These are phyloP conservation scores for Melaleuca quinquenervia DNA, from an alignment of 345 rosid species.

Conservation along the genomic window DNA sequence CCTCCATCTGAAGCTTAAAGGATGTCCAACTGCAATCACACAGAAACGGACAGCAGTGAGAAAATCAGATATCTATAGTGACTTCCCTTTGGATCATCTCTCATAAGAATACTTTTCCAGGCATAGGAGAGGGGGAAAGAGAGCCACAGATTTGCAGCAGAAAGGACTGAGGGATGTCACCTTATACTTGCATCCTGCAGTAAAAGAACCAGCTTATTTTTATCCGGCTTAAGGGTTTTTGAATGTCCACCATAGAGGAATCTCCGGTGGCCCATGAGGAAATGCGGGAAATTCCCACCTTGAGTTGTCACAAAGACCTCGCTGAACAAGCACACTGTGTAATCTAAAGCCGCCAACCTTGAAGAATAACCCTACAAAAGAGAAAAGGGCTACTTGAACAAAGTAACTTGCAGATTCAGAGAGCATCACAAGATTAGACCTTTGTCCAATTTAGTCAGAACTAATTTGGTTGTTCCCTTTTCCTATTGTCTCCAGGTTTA, in stretches of 20 bases:
- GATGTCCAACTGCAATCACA: constrained; percentile 60
- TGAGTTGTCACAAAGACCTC: constrained; percentile 92
- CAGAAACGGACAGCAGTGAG: neutral
- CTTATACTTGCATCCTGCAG: constrained; percentile 70
- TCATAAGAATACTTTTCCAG: neutral
- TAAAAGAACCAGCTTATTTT: constrained; percentile 64
- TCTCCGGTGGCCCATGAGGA: constrained; percentile 91
- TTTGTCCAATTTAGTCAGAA: neutral
- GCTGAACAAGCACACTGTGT: constrained; percentile 75
- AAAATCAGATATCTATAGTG: neutral
- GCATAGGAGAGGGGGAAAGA: neutral
- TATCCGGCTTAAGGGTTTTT: constrained; percentile 79
- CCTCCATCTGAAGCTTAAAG: constrained; percentile 55
- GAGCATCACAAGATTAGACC: neutral
- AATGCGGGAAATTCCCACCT: constrained; percentile 95
- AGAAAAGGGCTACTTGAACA: neutral
- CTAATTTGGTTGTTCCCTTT: neutral
- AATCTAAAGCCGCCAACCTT: constrained; percentile 93
- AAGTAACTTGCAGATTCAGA: neutral
- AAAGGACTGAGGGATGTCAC: constrained; percentile 16
- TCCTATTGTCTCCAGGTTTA: neutral
- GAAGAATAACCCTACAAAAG: constrained; percentile 67
- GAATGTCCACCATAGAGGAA: constrained; percentile 82
- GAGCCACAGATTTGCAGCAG: neutral
- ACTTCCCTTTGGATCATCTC: neutral